Base-by-base conservation (phyloP, 2,329 filamentous ascomycete species). In the Penicillium decumbens region DNA sequence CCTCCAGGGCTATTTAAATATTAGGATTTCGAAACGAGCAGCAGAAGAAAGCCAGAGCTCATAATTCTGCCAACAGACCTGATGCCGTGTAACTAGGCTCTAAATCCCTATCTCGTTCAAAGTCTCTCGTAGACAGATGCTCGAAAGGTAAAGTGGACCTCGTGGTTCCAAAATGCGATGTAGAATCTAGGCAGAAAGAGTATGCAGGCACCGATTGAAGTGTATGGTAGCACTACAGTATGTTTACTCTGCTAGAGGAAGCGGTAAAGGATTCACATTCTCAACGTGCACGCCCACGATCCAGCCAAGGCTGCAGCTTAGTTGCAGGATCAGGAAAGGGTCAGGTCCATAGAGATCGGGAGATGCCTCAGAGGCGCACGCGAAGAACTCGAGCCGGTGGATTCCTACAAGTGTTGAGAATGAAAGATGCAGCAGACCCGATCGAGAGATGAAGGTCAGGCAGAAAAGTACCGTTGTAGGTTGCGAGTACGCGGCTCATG, bases 391-490 rank as follows among this genome's bases (percentile, higher is more conserved):
- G 30, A 43, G 43, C 40, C 45, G 10, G 37, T 13, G 3, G n/a
- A 15, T 13, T 6, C 20, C 27, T n/a, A 12, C 13, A 32, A 41
- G 20, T 41, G 28, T 33, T 50, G 47, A 41, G 46, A 52, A 54
- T 50, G 49, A 35, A 27, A 24, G 39, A 50, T 49, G 51, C 44
- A 51, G 23, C 13, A 27, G 27, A 37, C 46, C 48, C 49, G 29
- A 47, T 53, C n/a, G 30, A 44, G 49, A 7, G 24, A 18, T 15
- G 24, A 7, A 24, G 15, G 10, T 3, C 9, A 37, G 27, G 27
- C 3, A 12, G 12, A 13, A 27, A 6, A 25, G 12, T 3, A 24
- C 37, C 4, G 20, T 13, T 32, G 41, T 38, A 13, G 28, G 43
- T 7, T 15, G 24, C 30, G 20, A 27, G 23, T 47, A 42, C 45